phyloP scores from a whole-genome alignment of 495 filamentous ascomycete genomes.

The Evernia prunastri region DNA sequence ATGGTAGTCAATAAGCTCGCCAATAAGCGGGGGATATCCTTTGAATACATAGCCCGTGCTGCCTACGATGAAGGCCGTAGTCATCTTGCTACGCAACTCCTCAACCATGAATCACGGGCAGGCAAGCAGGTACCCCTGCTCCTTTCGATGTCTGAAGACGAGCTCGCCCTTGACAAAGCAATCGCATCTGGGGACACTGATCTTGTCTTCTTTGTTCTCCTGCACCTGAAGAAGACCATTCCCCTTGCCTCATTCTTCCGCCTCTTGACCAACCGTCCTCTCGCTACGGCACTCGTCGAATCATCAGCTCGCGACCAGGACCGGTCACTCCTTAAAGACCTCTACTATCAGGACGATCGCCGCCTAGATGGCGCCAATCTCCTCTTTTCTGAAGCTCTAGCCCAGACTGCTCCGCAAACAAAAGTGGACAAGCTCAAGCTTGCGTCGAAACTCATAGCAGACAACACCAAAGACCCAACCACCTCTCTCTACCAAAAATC shows the following conservation, averaged over 20 bases:
- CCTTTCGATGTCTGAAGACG: constrained; percentile 91
- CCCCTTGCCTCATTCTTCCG: constrained; percentile 89
- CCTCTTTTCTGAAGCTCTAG: constrained; percentile 72
- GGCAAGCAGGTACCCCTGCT: constrained; percentile 94
- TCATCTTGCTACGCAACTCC: constrained; percentile 75
- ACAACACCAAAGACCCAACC: constrained; percentile 65
- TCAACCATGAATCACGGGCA: constrained; percentile 89
- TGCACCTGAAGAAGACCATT: constrained; percentile 84
- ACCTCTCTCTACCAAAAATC: constrained; percentile 61
- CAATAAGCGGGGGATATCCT: constrained; percentile 86
- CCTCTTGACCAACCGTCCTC: constrained; percentile 77
- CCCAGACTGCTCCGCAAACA: constrained; percentile 54
- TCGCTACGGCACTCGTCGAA: constrained; percentile 85
- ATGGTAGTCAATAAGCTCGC: constrained; percentile 80
- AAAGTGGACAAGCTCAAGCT: constrained; percentile 78
- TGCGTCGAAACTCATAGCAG: constrained; percentile 70
- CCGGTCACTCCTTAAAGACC: constrained; percentile 78
- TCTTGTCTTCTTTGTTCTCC: constrained; percentile 79
- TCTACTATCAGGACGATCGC: constrained; percentile 97
- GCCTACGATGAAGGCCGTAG: constrained; percentile 91
- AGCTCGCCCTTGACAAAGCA: constrained; percentile 92
- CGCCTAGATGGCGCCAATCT: constrained; percentile 83
- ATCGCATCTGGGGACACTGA: constrained; percentile 94
- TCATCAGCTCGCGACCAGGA: constrained; percentile 71
- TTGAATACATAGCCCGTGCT: constrained; percentile 87